Evolutionary conservation across 495 filamentous ascomycete species (phyloP).

Genomic region (Bombardia bombarda): DNA sequence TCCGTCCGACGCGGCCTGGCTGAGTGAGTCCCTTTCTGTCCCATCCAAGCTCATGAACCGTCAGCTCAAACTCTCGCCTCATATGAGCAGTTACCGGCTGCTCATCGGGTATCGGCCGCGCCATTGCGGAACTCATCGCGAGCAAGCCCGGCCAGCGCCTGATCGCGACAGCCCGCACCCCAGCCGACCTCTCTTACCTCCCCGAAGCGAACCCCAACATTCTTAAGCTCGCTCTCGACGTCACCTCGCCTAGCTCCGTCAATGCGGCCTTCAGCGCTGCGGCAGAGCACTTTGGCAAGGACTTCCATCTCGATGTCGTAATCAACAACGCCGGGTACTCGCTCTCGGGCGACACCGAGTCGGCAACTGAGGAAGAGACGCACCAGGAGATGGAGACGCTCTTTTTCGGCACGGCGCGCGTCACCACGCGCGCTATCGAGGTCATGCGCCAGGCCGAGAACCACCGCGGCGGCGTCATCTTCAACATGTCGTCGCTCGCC

Average conservation of each 20-base stretch:
- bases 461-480: constrained; percentile 38
- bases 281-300: constrained; percentile 28
- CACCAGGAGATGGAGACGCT: constrained; percentile 41
- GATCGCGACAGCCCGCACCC: constrained; percentile 40
- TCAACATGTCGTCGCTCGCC: constrained; percentile 47
- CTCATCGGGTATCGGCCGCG: constrained; percentile 42
- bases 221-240: constrained; percentile 39
- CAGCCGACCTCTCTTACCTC: constrained; percentile 27
- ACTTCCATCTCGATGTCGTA: constrained; percentile 38
- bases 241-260: constrained; percentile 32
- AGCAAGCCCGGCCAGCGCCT: constrained; percentile 33
- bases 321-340: constrained; percentile 52
- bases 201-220: constrained; percentile 25
- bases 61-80: background rate
- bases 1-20: constrained; percentile 41
- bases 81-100: constrained; percentile 36
- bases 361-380: constrained; percentile 30
- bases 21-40: constrained; percentile 26
- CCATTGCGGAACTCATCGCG: constrained; percentile 32
- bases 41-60: background rate
- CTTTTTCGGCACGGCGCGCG: constrained; percentile 44
- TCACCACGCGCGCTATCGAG: constrained; percentile 34
- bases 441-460: constrained; percentile 37
- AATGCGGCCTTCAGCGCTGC: constrained; percentile 30
- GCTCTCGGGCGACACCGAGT: constrained; percentile 39